Evolutionary conservation across 768 basidiomycete genomes (phyloP).

Genomic region (Tulasnella sp.): DNA sequence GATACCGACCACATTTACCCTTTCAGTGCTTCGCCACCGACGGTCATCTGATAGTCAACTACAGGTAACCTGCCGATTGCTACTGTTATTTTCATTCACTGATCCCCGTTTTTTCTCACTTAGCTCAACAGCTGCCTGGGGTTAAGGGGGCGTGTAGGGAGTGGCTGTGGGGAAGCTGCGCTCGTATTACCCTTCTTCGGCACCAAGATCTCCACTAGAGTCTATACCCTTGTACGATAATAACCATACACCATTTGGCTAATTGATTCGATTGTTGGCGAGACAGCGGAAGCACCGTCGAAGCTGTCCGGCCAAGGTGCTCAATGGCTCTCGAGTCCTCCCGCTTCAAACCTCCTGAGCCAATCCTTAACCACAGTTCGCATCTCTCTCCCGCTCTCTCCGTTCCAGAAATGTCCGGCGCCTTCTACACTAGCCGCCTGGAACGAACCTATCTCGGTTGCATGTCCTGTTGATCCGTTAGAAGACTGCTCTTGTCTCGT

Average conservation of each 20-base stretch:
- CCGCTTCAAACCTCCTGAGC: constrained; percentile 17
- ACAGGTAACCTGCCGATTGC: constrained; percentile 48
- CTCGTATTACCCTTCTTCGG: background rate
- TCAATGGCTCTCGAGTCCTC: background rate
- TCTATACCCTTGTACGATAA: background rate
- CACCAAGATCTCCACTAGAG: background rate
- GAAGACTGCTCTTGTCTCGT: background rate
- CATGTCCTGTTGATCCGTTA: background rate
- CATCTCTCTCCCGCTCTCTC: constrained; percentile 20
- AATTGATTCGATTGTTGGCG: background rate
- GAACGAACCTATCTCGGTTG: constrained; percentile 24
- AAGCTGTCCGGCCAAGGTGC: background rate
- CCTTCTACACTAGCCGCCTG: constrained; percentile 36
- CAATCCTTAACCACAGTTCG: constrained; percentile 20
- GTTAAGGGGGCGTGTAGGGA: constrained; percentile 29
- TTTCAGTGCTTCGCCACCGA: constrained; percentile 76
- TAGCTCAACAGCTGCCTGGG: constrained; percentile 63
- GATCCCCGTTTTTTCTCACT: background rate
- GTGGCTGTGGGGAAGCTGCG: background rate
- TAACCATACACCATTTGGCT: background rate
- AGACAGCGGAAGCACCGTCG: background rate
- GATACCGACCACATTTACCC: background rate
- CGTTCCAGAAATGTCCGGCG: constrained; percentile 61
- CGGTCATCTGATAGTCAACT: constrained; percentile 85
- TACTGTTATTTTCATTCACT: background rate